Evolutionary conservation across 1,139 yeast species (phyloP).

Genomic region (Maudiozyma humilis): DNA sequence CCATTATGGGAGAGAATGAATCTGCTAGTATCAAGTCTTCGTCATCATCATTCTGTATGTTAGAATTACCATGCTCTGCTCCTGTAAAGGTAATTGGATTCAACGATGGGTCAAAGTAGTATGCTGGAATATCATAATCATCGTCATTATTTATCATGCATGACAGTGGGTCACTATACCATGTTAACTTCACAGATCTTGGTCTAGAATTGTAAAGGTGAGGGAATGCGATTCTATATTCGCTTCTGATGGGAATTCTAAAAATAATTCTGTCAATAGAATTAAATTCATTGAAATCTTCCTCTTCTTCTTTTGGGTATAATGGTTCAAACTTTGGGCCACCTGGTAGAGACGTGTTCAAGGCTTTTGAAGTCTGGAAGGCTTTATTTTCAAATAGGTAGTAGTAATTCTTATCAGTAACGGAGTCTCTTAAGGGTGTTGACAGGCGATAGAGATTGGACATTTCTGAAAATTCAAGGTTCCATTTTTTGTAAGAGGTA

Average conservation of each 20-base stretch:
- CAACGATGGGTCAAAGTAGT: constrained; percentile 44
- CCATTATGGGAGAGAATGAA: constrained; percentile 42
- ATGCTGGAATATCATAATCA: constrained; percentile 49
- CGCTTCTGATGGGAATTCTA: constrained; percentile 68
- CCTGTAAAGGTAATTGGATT: constrained; percentile 41
- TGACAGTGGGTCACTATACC: constrained; percentile 55
- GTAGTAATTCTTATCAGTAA: constrained; percentile 47
- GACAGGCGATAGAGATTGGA: constrained; percentile 59
- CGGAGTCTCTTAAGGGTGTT: constrained; percentile 54
- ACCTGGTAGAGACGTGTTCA: constrained; percentile 81
- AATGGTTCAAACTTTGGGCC: constrained; percentile 95
- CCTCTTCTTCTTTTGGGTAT: constrained; percentile 61
- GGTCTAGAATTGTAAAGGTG: constrained; percentile 76
- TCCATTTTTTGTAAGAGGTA: constrained; percentile 64
- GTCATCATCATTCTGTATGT: constrained; percentile 18
- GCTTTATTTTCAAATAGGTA: constrained; percentile 71
- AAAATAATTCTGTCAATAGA: constrained; percentile 80
- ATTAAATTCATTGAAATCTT: constrained; percentile 84
- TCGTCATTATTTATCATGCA: constrained; percentile 42
- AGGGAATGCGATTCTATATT: constrained; percentile 80
- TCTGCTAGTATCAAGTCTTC: constrained; percentile 36
- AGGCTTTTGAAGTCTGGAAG: constrained; percentile 82
- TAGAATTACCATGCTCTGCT: constrained; percentile 9
- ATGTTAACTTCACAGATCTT: constrained; percentile 49
- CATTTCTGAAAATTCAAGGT: constrained; percentile 52